A percentile compares a stretch with the other conserved stretches of the same genome.
Evolutionary conservation across 2,329 filamentous ascomycete species (phyloP).

Genomic region (Colletotrichum cordylinicola): DNA sequence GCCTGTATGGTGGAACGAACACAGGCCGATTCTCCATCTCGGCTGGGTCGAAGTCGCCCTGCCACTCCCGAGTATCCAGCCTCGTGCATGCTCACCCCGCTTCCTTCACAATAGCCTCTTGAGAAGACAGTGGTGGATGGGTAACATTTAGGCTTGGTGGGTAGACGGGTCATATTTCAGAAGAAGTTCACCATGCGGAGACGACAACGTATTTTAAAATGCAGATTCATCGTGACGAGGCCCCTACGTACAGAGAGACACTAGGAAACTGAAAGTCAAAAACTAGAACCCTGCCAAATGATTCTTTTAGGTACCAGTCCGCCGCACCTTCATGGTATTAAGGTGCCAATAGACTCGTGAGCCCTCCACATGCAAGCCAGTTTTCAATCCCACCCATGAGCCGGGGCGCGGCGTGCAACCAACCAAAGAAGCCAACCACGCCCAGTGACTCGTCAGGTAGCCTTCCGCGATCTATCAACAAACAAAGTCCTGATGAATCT

Average conservation of each 20-base stretch:
- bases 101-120: neutral
- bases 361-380: constrained; percentile 26
- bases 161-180: neutral
- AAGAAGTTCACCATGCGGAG: neutral
- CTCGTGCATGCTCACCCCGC: constrained; percentile 3
- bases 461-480: constrained; percentile 26
- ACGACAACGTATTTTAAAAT: neutral
- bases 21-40: neutral
- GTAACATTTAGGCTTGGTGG: neutral
- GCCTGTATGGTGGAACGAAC: constrained; percentile 6
- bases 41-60: neutral
- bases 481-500: constrained; percentile 24
- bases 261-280: constrained; percentile 25
- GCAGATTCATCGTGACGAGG: constrained; percentile 24
- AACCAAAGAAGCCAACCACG: constrained; percentile 12
- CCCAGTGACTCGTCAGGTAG: constrained; percentile 23
- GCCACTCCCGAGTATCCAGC: constrained; percentile 3
- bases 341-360: constrained; percentile 25
- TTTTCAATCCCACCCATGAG: constrained; percentile 25
- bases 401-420: constrained; percentile 16
- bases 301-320: constrained; percentile 25
- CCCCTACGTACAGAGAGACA: constrained; percentile 26
- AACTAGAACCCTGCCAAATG: constrained; percentile 25
- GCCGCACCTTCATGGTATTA: constrained; percentile 26
- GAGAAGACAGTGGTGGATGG: neutral